phyloP scores from a whole-genome alignment of 2,329 filamentous ascomycete species.

The Aspergillus fructus region DNA sequence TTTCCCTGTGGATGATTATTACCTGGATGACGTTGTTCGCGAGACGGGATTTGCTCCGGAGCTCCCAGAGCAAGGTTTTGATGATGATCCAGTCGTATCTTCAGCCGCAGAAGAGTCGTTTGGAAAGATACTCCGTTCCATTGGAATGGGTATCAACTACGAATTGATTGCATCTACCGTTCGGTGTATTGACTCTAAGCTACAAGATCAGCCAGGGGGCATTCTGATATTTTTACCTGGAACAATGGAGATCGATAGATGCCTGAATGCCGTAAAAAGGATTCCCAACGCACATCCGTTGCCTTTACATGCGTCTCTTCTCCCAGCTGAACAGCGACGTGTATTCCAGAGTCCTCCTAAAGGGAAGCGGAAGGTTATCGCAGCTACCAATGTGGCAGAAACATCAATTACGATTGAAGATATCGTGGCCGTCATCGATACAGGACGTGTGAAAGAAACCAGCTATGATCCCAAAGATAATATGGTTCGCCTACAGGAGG shows the following conservation, averaged over 20 bases:
- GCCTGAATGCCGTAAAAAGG: conserved; percentile 66
- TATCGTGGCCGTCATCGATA: conserved; percentile 93
- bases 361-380: conserved; percentile 87
- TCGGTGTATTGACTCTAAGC: conserved; percentile 73
- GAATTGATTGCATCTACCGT: conserved; percentile 79
- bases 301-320: conserved; percentile 86
- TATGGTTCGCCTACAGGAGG: conserved; percentile 91
- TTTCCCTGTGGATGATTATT: conserved; percentile 84
- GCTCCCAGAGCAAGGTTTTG: conserved; percentile 29
- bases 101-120: conserved; percentile 50
- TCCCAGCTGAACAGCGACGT: conserved; percentile 80
- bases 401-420: conserved; percentile 99
- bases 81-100: conserved; percentile 41
- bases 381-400: conserved; percentile 95
- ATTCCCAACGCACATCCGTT: conserved; percentile 71
- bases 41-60: conserved; percentile 69
- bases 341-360: conserved; percentile 76
- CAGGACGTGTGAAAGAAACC: conserved; percentile 92
- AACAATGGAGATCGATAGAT: conserved; percentile 84
- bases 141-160: conserved; percentile 89
- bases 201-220: conserved; percentile 72
- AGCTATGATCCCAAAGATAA: conserved; percentile 89
- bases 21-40: conserved; percentile 81
- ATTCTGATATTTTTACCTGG: conserved; percentile 96
- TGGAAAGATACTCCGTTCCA: conserved; percentile 67